phyloP scores from a whole-genome alignment of 768 basidiomycete species.

The Agrocybe praecox region DNA sequence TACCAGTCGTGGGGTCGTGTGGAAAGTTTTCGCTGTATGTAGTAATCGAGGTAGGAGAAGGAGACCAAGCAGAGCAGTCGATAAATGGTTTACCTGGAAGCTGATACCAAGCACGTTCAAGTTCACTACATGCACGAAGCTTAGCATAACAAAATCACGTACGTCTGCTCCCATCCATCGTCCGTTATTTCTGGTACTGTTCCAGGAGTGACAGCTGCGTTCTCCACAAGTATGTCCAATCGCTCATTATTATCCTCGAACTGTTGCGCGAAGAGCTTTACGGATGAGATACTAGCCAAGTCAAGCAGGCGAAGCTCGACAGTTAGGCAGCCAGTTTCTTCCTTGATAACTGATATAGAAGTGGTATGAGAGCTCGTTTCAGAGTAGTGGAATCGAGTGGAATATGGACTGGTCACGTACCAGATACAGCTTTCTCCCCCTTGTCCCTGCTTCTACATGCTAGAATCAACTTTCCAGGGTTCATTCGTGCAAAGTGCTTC shows the following conservation, averaged over 20 bases:
- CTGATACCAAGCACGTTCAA: conserved; percentile 21
- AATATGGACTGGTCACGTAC: conserved; percentile 24
- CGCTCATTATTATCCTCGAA: conserved; percentile 33
- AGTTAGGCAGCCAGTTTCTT: conserved; percentile 31
- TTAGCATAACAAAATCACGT: too few species aligned
- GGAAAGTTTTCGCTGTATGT: conserved; percentile 31
- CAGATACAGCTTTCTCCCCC: conserved; percentile 33
- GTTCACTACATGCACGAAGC: too few species aligned
- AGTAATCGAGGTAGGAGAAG: conserved; percentile 44
- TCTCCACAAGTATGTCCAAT: conserved; percentile 47
- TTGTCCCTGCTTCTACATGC: conserved; percentile 36
- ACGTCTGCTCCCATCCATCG: conserved; percentile 53
- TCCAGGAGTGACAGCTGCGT: conserved; percentile 31
- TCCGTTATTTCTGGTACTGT: conserved; percentile 23
- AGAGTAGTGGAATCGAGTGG: too few species aligned
- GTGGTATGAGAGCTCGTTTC: too few species aligned
- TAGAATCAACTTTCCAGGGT: conserved; percentile 38
- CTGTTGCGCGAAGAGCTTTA: conserved; percentile 37
- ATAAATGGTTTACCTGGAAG: conserved; percentile 48
- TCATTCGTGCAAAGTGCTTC: conserved; percentile 47
- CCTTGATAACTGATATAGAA: conserved; percentile 23
- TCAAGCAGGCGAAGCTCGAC: conserved; percentile 44
- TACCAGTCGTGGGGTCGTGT: conserved; percentile 35
- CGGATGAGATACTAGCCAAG: conserved; percentile 38
- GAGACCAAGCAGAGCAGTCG: conserved; percentile 39